Evolutionary conservation across 495 filamentous ascomycete species (phyloP), one percentile per base, ranked within the genome.

Genomic region (Letharia lupina): DNA sequence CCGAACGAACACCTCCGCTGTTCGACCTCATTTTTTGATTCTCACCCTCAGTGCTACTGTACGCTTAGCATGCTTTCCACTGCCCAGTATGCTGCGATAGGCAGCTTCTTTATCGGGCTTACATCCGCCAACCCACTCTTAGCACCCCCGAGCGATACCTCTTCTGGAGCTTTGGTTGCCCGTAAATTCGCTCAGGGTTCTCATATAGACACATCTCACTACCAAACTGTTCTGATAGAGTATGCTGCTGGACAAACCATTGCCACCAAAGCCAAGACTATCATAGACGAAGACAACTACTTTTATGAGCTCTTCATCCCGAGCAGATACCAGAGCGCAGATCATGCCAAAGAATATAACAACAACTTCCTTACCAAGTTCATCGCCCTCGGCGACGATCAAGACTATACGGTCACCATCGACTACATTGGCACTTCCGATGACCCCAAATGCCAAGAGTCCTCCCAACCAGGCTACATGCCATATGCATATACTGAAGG

Each of bases 101-200:
- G 47, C 20, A 50, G 6, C 47, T 50, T 50, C 7, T 28, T 50
- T 8, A 11, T 50, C 47, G 47, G 47, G 47, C 47, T 50, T 28
- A n/a, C 10, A 50, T 50, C 20, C 47, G 23, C 47, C 20, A 50
- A 50, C 7, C 47, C 47, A 4, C 47, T 50, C 3, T 50, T 50
- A 28, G 23, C 47, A 50, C 47, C 47, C 8, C 3, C n/a, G 8
- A 28, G 47, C 10, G 20, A 4, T 12, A 3, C 20, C 47, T 50
- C 47, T 50, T 12, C 47, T 50, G 47, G n/a, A 50, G n/a, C 47
- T 50, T 50, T 50, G 47, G 47, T 50, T 28, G 47, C 47, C 47
- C 47, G 47, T 4, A 50, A 50, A 28, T 50, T 50, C 47, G 23
- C 12, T 1, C 47, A 50, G 47, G 47, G 47, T 7, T 50, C 47